Evolutionary conservation across 495 filamentous ascomycete species (phyloP).

Genomic region (Neurospora cerealis): DNA sequence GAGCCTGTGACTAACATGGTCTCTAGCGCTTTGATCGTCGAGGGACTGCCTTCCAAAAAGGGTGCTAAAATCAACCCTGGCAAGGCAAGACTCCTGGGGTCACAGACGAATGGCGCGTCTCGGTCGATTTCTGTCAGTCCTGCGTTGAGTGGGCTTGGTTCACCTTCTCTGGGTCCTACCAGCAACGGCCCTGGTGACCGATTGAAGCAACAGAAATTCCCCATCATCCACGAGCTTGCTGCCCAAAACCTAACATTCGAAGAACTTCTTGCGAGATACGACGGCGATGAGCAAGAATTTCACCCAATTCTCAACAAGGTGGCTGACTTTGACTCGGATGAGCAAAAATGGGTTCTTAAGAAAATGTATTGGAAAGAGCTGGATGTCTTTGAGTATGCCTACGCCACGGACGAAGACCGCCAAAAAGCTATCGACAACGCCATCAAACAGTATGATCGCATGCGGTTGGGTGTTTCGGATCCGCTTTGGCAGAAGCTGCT

Average conservation of each 20-base stretch:
- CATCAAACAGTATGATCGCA: conserved; percentile 69
- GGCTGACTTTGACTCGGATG: conserved; percentile 42
- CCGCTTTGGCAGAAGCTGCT: conserved; percentile 74
- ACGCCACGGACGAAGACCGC: conserved; percentile 55
- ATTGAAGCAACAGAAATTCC: conserved; percentile 43
- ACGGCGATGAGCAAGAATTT: conserved; percentile 46
- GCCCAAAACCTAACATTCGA: conserved; percentile 48
- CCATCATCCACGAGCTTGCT: conserved; percentile 68
- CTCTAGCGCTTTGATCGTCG: conserved; percentile 23
- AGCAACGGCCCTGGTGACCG: conserved; percentile 43
- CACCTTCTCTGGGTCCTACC: conserved; percentile 40
- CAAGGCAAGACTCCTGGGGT: conserved; percentile 34
- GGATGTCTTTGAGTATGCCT: conserved; percentile 70
- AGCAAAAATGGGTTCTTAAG: conserved; percentile 55
- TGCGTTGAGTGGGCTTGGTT: conserved; percentile 41
- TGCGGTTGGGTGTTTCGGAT: conserved; percentile 61
- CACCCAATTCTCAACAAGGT: conserved; percentile 47
- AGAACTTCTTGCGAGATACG: conserved; percentile 45
- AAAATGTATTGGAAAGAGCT: conserved; percentile 73
- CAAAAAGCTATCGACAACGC: conserved; percentile 75
- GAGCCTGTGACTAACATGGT: conserved; percentile 11
- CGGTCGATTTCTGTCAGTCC: conserved; percentile 59
- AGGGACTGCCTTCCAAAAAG: conserved; percentile 22
- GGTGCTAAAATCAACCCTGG: conserved; percentile 17
- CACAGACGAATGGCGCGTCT: conserved; percentile 34